Percentiles rank a stretch among this genome's conserved stretches.
These are phyloP conservation scores for Diaporthe sp. DNA, from an alignment of 2,329 filamentous ascomycete species.

Conservation along the genomic window DNA sequence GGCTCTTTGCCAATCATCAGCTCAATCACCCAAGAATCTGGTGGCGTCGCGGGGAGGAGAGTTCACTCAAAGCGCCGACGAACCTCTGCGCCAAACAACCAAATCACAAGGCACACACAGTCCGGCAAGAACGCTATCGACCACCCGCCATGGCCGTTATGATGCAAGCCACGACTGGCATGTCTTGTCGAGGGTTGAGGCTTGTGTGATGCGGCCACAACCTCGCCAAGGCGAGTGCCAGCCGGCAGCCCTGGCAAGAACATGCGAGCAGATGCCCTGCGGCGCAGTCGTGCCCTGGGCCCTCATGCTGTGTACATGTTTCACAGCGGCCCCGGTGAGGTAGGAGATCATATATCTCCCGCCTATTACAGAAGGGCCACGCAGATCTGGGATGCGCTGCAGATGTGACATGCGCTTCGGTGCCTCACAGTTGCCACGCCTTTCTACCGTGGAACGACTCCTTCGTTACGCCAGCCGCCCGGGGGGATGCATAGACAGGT, in stretches of 20 bases:
- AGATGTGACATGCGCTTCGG: conserved; percentile 3
- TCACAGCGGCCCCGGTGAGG: conserved; percentile 36
- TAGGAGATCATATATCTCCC: conserved; percentile 27
- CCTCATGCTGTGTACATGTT: conserved; percentile 13
- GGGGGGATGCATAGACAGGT: conserved; percentile 4
- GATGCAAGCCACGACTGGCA: conserved; percentile 31
- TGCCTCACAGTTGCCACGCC: conserved; percentile 8
- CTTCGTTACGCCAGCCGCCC: conserved; percentile 13
- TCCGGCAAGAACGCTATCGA: conserved; percentile 4
- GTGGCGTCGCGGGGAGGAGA: conserved; percentile 7
- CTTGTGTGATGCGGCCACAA: conserved; percentile 18
- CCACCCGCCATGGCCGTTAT: neutral
- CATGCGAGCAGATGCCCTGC: conserved; percentile 24
- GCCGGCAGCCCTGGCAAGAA: conserved; percentile 15
- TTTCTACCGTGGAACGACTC: conserved; percentile 7
- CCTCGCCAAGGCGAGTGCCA: conserved; percentile 17
- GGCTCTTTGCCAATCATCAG: conserved; percentile 28
- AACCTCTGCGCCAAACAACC: neutral
- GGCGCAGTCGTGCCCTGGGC: conserved; percentile 16
- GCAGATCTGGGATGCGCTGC: conserved; percentile 27
- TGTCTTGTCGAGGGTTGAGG: neutral
- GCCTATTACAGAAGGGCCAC: conserved; percentile 26
- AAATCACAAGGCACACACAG: neutral
- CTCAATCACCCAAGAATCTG: neutral
- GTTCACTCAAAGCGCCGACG: neutral